Percentiles rank a stretch among this genome's conserved stretches.
phyloP scores from a whole-genome alignment of 2,329 filamentous ascomycete species.

The Trichophaea hybrida region DNA sequence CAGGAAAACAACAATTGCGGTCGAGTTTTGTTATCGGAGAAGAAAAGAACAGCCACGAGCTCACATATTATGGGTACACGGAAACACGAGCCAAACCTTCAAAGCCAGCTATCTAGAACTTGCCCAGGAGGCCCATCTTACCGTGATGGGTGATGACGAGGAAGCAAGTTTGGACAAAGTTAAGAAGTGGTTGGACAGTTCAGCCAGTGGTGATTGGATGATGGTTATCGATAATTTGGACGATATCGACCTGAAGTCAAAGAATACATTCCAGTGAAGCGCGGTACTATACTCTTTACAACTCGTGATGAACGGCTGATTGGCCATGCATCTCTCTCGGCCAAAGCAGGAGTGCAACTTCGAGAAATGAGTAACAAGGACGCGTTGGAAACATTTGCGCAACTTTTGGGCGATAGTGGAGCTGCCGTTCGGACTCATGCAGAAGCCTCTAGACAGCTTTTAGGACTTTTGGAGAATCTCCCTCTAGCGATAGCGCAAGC shows the following conservation, averaged over 20 bases:
- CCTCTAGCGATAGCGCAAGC: too few relatives aligned
- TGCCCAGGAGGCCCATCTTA: background rate
- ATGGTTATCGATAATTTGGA: conserved; percentile 12
- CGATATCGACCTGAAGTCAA: background rate
- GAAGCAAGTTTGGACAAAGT: background rate
- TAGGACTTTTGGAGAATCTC: conserved; percentile 6
- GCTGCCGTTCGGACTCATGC: background rate
- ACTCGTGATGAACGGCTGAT: conserved; percentile 8
- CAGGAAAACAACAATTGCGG: conserved; percentile 5
- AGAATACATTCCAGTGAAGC: conserved; percentile 1
- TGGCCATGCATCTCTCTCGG: background rate
- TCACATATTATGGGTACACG: conserved; percentile 6
- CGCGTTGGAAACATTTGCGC: background rate
- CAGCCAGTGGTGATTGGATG: conserved; percentile 7
- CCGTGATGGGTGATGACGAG: background rate
- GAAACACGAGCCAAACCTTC: conserved; percentile 7
- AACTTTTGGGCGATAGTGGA: background rate
- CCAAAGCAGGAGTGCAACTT: conserved; percentile 1
- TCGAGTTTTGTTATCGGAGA: conserved; percentile 4
- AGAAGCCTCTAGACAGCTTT: background rate
- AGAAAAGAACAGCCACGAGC: background rate
- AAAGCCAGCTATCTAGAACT: conserved; percentile 5
- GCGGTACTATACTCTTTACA: conserved; percentile 9
- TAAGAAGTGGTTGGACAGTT: conserved; percentile 8
- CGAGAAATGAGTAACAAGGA: background rate